Evolutionary conservation across 2,329 filamentous ascomycete genomes (phyloP).

Genomic region (Aspergillus sp.): DNA sequence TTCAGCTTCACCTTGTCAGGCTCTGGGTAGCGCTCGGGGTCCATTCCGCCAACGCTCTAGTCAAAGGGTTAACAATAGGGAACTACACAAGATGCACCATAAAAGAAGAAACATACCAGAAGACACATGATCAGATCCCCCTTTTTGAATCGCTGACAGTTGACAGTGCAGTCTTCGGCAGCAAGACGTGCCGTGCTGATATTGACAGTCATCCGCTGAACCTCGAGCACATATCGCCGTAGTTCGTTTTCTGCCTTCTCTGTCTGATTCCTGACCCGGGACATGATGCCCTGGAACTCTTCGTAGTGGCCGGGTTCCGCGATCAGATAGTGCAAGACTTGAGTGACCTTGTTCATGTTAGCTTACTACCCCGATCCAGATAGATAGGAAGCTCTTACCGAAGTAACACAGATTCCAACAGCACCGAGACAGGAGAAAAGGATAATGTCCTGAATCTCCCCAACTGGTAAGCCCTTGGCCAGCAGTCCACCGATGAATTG

Average conservation of each 20-base stretch:
- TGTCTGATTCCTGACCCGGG: slow-evolving; percentile 27
- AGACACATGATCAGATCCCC: slow-evolving; percentile 36
- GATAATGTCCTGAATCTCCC: too few species aligned
- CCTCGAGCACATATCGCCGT: slow-evolving; percentile 20
- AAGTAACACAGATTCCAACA: slow-evolving; percentile 38
- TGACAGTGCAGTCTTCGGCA: slow-evolving; percentile 29
- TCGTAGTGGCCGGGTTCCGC: slow-evolving; percentile 34
- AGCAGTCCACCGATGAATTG: too few species aligned
- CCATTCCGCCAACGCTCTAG: slow-evolving; percentile 28
- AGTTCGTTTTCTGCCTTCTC: slow-evolving; percentile 21
- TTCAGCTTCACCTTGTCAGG: slow-evolving; percentile 40
- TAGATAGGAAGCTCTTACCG: slow-evolving; percentile 25
- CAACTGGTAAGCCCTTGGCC: too few species aligned
- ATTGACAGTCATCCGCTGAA: slow-evolving; percentile 17
- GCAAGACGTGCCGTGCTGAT: slow-evolving; percentile 37
- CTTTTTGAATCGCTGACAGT: slow-evolving; percentile 35
- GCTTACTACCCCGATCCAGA: not conserved
- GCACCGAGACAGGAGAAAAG: slow-evolving; percentile 13
- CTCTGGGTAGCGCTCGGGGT: slow-evolving; percentile 33
- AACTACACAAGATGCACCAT: not conserved
- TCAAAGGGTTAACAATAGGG: not conserved
- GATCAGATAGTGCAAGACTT: too few species aligned
- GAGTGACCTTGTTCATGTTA: too few species aligned
- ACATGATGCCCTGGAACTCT: slow-evolving; percentile 38
- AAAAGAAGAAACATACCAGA: slow-evolving; percentile 8